Evolutionary conservation across 2,329 filamentous ascomycete species (phyloP).

Genomic region (Penicillium sp.): DNA sequence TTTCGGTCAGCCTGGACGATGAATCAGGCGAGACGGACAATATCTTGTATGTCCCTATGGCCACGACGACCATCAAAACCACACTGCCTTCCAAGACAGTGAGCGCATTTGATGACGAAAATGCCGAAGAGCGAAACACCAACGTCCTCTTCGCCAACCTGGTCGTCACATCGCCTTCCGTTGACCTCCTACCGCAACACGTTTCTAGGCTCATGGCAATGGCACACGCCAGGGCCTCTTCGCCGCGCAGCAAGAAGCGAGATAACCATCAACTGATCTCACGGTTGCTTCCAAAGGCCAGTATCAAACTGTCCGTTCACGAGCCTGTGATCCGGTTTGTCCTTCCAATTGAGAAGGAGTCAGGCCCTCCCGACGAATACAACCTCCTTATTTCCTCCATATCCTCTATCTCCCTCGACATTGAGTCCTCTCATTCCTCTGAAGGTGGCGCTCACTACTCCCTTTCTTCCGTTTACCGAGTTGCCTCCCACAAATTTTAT

Average conservation of each 20-base stretch:
- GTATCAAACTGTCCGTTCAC: constrained; percentile 92
- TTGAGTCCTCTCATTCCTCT: constrained; percentile 92
- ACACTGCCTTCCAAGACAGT: constrained; percentile 94
- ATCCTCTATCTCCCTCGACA: constrained; percentile 87
- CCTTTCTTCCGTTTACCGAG: constrained; percentile 74
- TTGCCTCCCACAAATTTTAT: constrained; percentile 87
- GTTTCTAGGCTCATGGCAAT: constrained; percentile 81
- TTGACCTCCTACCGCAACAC: constrained; percentile 90
- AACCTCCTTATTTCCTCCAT: constrained; percentile 94
- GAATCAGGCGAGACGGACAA: constrained; percentile 83
- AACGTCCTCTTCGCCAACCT: constrained; percentile 97
- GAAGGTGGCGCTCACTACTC: constrained; percentile 85
- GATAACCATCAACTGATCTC: constrained; percentile 71
- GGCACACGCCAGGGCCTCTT: constrained; percentile 57
- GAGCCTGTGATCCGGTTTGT: constrained; percentile 92
- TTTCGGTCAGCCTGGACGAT: constrained; percentile 88
- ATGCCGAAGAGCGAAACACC: constrained; percentile 82
- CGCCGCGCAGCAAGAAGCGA: constrained; percentile 48
- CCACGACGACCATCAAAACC: constrained; percentile 90
- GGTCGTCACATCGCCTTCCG: constrained; percentile 90
- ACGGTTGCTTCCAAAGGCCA: constrained; percentile 88
- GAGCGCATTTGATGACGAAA: constrained; percentile 68
- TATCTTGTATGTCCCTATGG: constrained; percentile 93
- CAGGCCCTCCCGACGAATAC: constrained; percentile 71
- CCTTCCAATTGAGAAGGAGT: constrained; percentile 71